Evolutionary conservation across 1,139 yeast species (phyloP).

Genomic region (Suhomyces kunorum): DNA sequence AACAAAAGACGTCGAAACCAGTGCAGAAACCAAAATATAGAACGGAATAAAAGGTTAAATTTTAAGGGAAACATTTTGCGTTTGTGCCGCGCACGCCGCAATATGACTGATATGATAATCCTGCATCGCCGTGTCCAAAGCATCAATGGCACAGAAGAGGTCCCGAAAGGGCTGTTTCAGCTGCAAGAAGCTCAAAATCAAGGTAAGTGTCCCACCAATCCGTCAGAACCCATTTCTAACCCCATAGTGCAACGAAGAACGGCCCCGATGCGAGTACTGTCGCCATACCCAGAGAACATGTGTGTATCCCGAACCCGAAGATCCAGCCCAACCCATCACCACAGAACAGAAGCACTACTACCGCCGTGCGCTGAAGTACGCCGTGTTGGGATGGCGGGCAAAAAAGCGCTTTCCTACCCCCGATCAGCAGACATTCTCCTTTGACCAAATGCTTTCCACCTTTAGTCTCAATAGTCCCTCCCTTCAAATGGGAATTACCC

Average conservation of each 20-base stretch:
- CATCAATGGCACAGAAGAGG: conserved; percentile 16
- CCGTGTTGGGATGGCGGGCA: background rate
- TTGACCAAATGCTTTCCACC: conserved; percentile 11
- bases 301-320: conserved; percentile 23
- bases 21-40: no score
- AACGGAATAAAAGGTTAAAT: no score
- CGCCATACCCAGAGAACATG: conserved; percentile 33
- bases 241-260: conserved; percentile 34
- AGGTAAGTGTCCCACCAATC: conserved; percentile 21
- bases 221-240: conserved; percentile 5
- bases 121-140: background rate
- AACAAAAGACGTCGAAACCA: no score
- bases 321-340: background rate
- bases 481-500: conserved; percentile 26
- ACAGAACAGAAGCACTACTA: background rate
- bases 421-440: conserved; percentile 3
- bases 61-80: no score
- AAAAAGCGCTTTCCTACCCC: background rate
- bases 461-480: conserved; percentile 10
- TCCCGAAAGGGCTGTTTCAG: conserved; percentile 35
- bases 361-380: background rate
- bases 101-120: background rate
- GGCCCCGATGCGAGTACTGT: conserved; percentile 43
- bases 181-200: conserved; percentile 33
- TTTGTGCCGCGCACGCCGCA: background rate